These are phyloP conservation scores for Quercus variabilis DNA, from an alignment of 306 rosid genomes.

Conservation along the genomic window DNA sequence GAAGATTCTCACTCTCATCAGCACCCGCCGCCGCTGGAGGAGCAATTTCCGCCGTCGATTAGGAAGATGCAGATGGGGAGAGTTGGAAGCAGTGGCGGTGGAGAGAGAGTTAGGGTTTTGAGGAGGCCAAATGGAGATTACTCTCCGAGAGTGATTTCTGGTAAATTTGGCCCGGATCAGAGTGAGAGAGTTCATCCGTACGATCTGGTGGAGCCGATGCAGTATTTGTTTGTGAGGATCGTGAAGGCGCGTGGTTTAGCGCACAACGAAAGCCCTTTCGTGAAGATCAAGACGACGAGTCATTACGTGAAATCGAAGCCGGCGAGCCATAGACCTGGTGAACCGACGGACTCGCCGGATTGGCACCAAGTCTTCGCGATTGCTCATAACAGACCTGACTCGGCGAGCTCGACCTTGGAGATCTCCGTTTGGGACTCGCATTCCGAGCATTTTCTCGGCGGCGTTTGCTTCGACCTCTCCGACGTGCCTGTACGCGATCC, in stretches of 20 bases:
- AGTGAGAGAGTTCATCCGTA: slow-evolving; percentile 66
- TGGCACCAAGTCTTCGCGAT: slow-evolving; percentile 75
- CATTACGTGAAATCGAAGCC: slow-evolving; percentile 48
- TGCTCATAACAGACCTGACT: slow-evolving; percentile 49
- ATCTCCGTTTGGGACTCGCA: slow-evolving; percentile 66
- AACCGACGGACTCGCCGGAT: slow-evolving; percentile 70
- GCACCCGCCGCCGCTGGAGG: slow-evolving; percentile 11
- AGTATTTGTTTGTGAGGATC: slow-evolving; percentile 64
- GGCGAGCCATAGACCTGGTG: slow-evolving; percentile 50
- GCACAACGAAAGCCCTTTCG: slow-evolving; percentile 50
- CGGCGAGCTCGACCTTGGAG: slow-evolving; percentile 49
- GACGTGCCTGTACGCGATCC: slow-evolving; percentile 50
- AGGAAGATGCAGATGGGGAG: slow-evolving; percentile 64
- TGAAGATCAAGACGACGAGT: slow-evolving; percentile 48
- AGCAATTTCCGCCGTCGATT: slow-evolving; percentile 44
- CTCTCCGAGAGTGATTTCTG: slow-evolving; percentile 59
- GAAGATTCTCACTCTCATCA: slow-evolving; percentile 7
- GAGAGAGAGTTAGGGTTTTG: slow-evolving; percentile 54
- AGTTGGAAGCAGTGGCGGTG: slow-evolving; percentile 22
- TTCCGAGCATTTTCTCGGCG: slow-evolving; percentile 70
- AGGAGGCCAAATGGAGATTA: slow-evolving; percentile 62
- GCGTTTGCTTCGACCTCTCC: slow-evolving; percentile 53
- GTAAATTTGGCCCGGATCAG: slow-evolving; percentile 23
- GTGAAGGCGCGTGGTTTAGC: slow-evolving; percentile 71
- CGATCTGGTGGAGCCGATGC: slow-evolving; percentile 91